These are phyloP conservation scores for Penicillium coprophilum DNA, from an alignment of 495 filamentous ascomycete species.

Conservation along the genomic window DNA sequence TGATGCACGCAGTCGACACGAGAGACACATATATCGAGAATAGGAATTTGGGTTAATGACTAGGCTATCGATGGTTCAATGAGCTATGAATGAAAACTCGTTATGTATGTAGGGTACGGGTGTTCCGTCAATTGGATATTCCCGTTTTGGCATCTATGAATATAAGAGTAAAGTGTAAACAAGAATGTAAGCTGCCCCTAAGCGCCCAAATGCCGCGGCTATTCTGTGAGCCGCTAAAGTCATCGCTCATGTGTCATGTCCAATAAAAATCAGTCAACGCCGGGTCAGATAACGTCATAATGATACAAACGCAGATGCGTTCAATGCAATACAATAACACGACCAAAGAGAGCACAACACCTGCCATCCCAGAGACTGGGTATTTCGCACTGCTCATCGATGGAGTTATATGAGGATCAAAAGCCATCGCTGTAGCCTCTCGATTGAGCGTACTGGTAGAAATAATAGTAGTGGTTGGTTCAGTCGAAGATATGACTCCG, in stretches of 20 bases:
- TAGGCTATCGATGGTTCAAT: background rate
- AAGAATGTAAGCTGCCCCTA: slow-evolving; percentile 15
- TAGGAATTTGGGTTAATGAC: background rate
- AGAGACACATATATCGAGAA: too few species aligned
- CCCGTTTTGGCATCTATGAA: slow-evolving; percentile 3
- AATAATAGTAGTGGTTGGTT: slow-evolving; percentile 2
- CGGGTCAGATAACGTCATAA: slow-evolving; percentile 26
- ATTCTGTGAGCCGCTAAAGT: slow-evolving; percentile 15
- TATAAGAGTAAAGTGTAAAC: slow-evolving; percentile 18
- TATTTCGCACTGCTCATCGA: slow-evolving; percentile 17
- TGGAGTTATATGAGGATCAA: slow-evolving; percentile 19
- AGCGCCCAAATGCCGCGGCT: slow-evolving; percentile 24
- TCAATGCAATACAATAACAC: slow-evolving; percentile 24
- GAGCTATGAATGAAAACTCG: background rate
- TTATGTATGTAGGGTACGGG: background rate
- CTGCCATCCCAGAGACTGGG: slow-evolving; percentile 10
- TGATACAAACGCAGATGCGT: slow-evolving; percentile 23
- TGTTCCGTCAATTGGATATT: background rate
- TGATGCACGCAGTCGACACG: too few species aligned
- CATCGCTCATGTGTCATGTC: slow-evolving; percentile 17
- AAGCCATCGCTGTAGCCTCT: slow-evolving; percentile 1
- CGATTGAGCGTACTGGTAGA: background rate
- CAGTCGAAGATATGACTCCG: slow-evolving; percentile 4
- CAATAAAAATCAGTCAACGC: slow-evolving; percentile 22
- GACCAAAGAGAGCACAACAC: slow-evolving; percentile 21